A percentile compares a stretch with the other conserved stretches of the same genome.
These are phyloP conservation scores for Amanita jacksonii DNA, from an alignment of 768 basidiomycete genomes.

Conservation along the genomic window DNA sequence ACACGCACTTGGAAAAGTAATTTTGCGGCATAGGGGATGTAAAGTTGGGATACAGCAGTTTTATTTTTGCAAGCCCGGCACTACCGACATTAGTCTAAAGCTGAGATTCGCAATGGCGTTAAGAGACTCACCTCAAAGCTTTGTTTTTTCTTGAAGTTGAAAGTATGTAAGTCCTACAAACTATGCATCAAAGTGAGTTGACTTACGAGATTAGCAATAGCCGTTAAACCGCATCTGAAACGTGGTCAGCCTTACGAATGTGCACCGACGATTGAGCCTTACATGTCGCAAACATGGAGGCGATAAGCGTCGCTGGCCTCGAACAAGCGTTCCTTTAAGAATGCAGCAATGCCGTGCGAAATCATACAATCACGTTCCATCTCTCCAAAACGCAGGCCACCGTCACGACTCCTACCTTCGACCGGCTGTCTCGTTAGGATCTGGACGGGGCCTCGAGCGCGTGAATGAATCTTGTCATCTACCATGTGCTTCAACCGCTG, in stretches of 20 bases:
- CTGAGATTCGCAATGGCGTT: background rate
- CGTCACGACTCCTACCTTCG: conserved; percentile 96
- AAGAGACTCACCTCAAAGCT: conserved; percentile 63
- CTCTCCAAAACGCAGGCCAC: conserved; percentile 98
- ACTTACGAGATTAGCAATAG: conserved; percentile 89
- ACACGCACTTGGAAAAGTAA: conserved; percentile 82
- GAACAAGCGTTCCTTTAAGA: conserved; percentile 95
- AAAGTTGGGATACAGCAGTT: conserved; percentile 84
- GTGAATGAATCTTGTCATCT: conserved; percentile 98
- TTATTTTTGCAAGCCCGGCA: conserved; percentile 98
- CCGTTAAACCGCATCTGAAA: conserved; percentile 83
- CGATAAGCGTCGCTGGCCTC: conserved; percentile 91
- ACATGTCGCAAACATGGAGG: conserved; percentile 95
- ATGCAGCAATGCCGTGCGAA: conserved; percentile 96
- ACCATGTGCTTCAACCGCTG: conserved; percentile 99
- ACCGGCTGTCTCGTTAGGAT: conserved; percentile 97
- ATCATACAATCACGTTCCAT: conserved; percentile 99
- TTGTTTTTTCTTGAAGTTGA: conserved; percentile 74
- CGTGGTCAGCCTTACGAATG: conserved; percentile 8
- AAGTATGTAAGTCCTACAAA: conserved; percentile 8
- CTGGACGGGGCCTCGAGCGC: conserved; percentile 94
- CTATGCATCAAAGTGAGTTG: background rate
- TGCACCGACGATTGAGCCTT: conserved; percentile 27
- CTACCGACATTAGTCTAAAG: conserved; percentile 18
- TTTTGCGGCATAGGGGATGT: conserved; percentile 96